Conservation (phyloP, 176 grass and related monocot genomes). For the Carex cristatella region DNA sequence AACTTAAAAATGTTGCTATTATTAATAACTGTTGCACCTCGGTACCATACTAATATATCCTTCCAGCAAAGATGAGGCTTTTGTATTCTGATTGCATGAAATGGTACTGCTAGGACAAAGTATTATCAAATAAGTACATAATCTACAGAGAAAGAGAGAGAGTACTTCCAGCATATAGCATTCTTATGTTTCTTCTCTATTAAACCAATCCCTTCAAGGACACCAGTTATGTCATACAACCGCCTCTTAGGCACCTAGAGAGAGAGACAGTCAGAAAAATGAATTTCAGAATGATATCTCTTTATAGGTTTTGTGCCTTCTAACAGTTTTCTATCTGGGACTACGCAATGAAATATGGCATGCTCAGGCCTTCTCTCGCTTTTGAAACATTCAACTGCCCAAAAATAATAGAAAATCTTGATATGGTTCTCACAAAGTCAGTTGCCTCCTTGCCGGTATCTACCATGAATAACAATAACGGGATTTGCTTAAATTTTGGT, state of each 20-base stretch:
- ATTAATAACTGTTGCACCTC: neutral
- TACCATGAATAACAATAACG: neutral
- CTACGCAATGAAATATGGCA: neutral
- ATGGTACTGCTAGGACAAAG: neutral
- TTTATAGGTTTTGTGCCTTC: neutral
- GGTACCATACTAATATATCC: neutral
- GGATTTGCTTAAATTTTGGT: neutral
- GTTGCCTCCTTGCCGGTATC: neutral
- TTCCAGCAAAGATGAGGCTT: neutral
- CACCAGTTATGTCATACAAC: constrained; percentile 97
- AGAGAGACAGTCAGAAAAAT: neutral
- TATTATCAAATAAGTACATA: neutral
- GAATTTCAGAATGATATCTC: neutral
- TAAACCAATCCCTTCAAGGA: constrained; percentile 90
- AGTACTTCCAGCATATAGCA: constrained; percentile 88
- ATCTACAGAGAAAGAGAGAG: constrained; percentile 15
- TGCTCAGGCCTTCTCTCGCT: neutral
- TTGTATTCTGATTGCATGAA: neutral
- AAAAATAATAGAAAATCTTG: neutral
- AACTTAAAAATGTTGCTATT: neutral
- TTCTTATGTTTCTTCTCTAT: constrained; percentile 97
- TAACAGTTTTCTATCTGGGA: neutral
- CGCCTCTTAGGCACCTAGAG: constrained; percentile 84
- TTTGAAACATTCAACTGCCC: neutral
- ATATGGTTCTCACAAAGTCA: neutral